Conservation (phyloP, 345 rosid genomes). For the Mangifera indica region DNA sequence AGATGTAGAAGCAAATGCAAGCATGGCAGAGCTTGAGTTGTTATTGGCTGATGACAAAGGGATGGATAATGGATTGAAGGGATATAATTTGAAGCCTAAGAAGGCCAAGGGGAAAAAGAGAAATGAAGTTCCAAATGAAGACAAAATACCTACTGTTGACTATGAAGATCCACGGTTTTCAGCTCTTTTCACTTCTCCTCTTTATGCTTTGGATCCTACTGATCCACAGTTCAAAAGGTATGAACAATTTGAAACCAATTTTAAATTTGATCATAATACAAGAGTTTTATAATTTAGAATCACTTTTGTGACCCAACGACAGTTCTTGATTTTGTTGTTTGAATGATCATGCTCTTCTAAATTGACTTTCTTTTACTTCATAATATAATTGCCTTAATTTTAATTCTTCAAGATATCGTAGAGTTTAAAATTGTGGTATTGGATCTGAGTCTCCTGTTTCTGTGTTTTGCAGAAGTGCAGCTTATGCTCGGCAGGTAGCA, state of each 20-base stretch:
- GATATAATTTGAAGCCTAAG: constrained; percentile 73
- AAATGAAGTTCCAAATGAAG: constrained; percentile 48
- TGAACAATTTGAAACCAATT: not conserved
- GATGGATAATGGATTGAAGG: constrained; percentile 53
- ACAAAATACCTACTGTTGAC: constrained; percentile 59
- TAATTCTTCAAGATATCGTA: not conserved
- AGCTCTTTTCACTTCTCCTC: constrained; percentile 50
- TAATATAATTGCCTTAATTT: not conserved
- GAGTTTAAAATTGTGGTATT: not conserved
- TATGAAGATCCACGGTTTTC: constrained; percentile 74
- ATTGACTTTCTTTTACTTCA: not conserved
- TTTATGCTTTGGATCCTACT: constrained; percentile 86
- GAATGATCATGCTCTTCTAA: not conserved
- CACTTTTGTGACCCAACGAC: too few species aligned
- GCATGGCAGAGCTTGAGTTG: constrained; percentile 82
- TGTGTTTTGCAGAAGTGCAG: constrained; percentile 71
- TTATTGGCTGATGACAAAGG: constrained; percentile 76
- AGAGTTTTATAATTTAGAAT: not conserved
- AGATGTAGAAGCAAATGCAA: constrained; percentile 50
- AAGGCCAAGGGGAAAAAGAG: constrained; percentile 56
- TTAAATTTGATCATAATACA: not conserved
- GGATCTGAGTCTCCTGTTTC: constrained; percentile 14
- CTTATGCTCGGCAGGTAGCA: constrained; percentile 65
- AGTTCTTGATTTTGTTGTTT: not conserved
- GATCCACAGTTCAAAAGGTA: constrained; percentile 96